Conservation (phyloP, 208 protist genomes). For the Polymyxa betae region DNA sequence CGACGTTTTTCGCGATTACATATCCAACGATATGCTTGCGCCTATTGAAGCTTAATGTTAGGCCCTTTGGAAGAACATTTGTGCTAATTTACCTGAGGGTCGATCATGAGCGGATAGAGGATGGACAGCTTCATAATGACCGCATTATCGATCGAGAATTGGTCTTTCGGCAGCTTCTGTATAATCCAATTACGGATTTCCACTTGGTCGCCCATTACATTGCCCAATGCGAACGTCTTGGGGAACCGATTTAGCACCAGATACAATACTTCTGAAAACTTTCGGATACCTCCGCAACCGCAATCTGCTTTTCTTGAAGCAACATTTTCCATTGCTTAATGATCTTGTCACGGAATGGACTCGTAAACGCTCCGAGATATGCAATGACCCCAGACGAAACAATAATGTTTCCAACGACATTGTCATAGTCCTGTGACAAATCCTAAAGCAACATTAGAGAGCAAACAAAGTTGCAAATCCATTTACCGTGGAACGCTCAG, state of each 20-base stretch:
- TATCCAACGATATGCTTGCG: conserved; percentile 78
- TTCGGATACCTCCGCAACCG: conserved; percentile 9
- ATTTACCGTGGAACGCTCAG: conserved; percentile 76
- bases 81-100: conserved; percentile 84
- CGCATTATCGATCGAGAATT: conserved; percentile 54
- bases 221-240: background rate
- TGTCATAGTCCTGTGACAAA: conserved; percentile 80
- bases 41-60: background rate
- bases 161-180: conserved; percentile 59
- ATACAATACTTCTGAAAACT: conserved; percentile 42
- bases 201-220: conserved; percentile 50
- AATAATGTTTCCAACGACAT: conserved; percentile 89
- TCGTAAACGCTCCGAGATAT: conserved; percentile 94
- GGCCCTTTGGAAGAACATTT: background rate
- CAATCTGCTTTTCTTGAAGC: conserved; percentile 1
- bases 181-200: conserved; percentile 54
- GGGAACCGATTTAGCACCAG: background rate
- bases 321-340: conserved; percentile 63
- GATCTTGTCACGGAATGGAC: conserved; percentile 83
- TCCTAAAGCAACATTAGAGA: conserved; percentile 51
- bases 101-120: conserved; percentile 96
- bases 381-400: conserved; percentile 89
- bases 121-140: conserved; percentile 86
- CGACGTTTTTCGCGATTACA: conserved; percentile 86
- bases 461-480: background rate